These are phyloP conservation scores for Salvia hispanica DNA, from an alignment of 257 asterid species.

Conservation along the genomic window DNA sequence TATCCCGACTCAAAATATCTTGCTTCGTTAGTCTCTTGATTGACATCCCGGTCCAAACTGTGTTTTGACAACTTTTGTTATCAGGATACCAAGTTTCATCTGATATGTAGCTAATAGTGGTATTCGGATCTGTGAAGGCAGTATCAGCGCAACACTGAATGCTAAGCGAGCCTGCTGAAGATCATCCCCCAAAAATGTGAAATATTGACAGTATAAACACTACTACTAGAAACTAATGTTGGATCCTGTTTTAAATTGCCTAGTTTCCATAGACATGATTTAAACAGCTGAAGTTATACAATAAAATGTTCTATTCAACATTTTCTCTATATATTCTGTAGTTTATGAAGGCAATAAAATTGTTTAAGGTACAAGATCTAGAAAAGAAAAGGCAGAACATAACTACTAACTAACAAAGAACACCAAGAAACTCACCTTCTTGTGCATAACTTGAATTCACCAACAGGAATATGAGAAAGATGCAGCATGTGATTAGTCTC, in stretches of 20 bases:
- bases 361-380: constrained; percentile 1
- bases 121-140: constrained; percentile 33
- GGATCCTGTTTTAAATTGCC: too few species aligned
- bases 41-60: constrained; percentile 32
- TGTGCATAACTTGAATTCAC: constrained; percentile 49
- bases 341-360: not conserved
- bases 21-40: constrained; percentile 35
- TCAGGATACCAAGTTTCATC: constrained; percentile 51
- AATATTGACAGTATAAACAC: not conserved
- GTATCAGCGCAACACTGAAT: constrained; percentile 46
- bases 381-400: not conserved
- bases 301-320: not conserved
- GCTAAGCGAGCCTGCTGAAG: constrained; percentile 51
- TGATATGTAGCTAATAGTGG: constrained; percentile 40
- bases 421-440: constrained; percentile 51
- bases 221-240: constrained; percentile 9
- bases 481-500: constrained; percentile 35
- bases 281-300: constrained; percentile 1
- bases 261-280: too few species aligned
- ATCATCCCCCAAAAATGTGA: constrained; percentile 4
- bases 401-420: not conserved
- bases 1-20: constrained; percentile 42
- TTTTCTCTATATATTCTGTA: not conserved
- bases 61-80: constrained; percentile 42
- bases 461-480: constrained; percentile 41